Evolutionary conservation across 2,329 filamentous ascomycete genomes (phyloP).

Genomic region (Ophiognomonia clavigignenti-juglandacearum): DNA sequence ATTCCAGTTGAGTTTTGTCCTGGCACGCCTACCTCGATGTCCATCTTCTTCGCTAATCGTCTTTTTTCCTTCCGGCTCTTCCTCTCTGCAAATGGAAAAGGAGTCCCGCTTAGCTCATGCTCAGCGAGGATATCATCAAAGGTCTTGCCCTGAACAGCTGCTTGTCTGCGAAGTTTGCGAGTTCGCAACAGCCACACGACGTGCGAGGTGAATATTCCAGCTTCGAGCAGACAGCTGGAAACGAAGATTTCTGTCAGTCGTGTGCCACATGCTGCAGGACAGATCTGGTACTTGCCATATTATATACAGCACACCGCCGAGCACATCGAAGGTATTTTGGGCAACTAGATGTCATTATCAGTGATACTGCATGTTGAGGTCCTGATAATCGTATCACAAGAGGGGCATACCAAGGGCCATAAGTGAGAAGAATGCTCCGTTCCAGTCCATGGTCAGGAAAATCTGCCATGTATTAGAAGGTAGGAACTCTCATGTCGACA

Average conservation of each 20-base stretch:
- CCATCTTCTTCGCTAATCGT: background rate
- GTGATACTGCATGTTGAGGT: slow-evolving; percentile 12
- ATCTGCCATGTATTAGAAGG: slow-evolving; percentile 23
- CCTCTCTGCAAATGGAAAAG: slow-evolving; percentile 34
- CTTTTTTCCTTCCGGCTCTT: slow-evolving; percentile 12
- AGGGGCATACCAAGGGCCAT: slow-evolving; percentile 49
- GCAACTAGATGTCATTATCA: slow-evolving; percentile 35
- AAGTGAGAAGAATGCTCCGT: slow-evolving; percentile 59
- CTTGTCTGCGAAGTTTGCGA: slow-evolving; percentile 44
- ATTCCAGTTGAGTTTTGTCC: background rate
- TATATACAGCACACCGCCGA: slow-evolving; percentile 57
- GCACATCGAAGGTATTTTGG: slow-evolving; percentile 55
- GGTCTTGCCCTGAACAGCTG: slow-evolving; percentile 44
- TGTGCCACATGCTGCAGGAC: too few relatives aligned
- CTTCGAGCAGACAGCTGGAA: slow-evolving; percentile 48
- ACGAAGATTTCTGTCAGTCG: background rate
- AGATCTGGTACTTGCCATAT: slow-evolving; percentile 48
- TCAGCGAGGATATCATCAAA: slow-evolving; percentile 48
- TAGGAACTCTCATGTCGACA: too few relatives aligned
- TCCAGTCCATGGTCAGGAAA: slow-evolving; percentile 56
- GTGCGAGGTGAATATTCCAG: slow-evolving; percentile 56
- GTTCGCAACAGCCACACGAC: slow-evolving; percentile 54
- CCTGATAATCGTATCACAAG: background rate
- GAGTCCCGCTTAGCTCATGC: slow-evolving; percentile 24
- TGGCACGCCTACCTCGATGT: background rate